Percentiles rank a stretch among this genome's conserved stretches.
phyloP scores from a whole-genome alignment of 2,329 filamentous ascomycete genomes.

The Aspergillus sp. region DNA sequence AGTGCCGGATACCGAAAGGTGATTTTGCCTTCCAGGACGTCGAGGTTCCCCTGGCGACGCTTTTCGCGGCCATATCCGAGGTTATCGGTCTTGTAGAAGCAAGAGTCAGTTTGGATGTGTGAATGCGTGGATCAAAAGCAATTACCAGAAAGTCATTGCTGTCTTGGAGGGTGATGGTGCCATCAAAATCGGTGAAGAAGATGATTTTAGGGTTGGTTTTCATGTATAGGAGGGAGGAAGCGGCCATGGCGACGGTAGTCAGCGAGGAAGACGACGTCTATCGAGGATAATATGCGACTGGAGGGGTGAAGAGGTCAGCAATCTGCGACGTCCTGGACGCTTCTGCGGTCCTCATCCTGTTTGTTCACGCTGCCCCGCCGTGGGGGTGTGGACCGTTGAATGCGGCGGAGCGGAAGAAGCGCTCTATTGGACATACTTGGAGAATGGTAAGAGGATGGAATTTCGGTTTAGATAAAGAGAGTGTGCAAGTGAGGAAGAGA shows the following conservation, averaged over 20 bases:
- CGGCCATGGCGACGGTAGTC: conserved; percentile 25
- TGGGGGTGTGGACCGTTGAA: neutral
- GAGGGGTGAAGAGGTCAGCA: neutral
- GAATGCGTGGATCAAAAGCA: neutral
- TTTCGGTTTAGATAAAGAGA: neutral
- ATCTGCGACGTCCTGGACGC: neutral
- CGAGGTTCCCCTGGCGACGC: conserved; percentile 70
- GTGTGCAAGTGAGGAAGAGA: neutral
- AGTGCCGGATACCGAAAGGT: conserved; percentile 61
- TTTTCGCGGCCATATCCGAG: conserved; percentile 75
- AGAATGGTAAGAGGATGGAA: neutral
- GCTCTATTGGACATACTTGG: neutral
- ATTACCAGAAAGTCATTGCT: conserved; percentile 65
- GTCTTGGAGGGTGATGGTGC: conserved; percentile 79
- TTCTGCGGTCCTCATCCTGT: too few species aligned
- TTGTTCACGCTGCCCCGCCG: neutral
- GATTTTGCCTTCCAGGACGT: conserved; percentile 68
- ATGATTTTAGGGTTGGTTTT: conserved; percentile 74
- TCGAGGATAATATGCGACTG: neutral
- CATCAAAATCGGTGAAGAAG: conserved; percentile 99
- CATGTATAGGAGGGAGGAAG: conserved; percentile 38
- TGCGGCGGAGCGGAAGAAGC: neutral
- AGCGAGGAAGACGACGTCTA: neutral
- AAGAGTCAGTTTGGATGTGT: conserved; percentile 28
- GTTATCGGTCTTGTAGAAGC: conserved; percentile 73